phyloP scores from a whole-genome alignment of 2,329 filamentous ascomycete genomes.

The Thielaviopsis euricoi region DNA sequence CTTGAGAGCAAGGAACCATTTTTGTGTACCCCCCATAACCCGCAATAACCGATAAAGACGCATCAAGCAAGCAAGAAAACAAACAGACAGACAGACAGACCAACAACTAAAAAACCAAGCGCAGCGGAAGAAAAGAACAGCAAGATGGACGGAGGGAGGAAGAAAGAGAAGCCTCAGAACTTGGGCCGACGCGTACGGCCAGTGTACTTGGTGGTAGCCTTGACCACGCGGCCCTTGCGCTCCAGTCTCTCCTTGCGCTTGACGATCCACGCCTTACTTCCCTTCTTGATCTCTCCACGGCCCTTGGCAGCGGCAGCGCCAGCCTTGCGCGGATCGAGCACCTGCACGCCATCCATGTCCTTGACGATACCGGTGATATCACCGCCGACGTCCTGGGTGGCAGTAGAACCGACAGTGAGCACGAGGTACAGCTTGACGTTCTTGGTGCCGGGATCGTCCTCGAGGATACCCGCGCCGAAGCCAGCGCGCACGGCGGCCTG shows the following conservation, averaged over 20 bases:
- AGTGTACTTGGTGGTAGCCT: slow-evolving; percentile 82
- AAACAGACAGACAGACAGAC: background rate
- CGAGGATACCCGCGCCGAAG: slow-evolving; percentile 84
- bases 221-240: slow-evolving; percentile 85
- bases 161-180: slow-evolving; percentile 37
- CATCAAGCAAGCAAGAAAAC: background rate
- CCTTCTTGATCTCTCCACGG: slow-evolving; percentile 52
- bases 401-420: slow-evolving; percentile 61
- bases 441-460: slow-evolving; percentile 93
- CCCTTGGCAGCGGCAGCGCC: slow-evolving; percentile 19
- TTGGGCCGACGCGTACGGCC: slow-evolving; percentile 68
- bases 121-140: too few species aligned
- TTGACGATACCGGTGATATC: slow-evolving; percentile 85
- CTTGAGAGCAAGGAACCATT: background rate
- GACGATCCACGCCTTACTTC: slow-evolving; percentile 68
- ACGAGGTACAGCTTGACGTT: slow-evolving; percentile 94
- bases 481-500: slow-evolving; percentile 81
- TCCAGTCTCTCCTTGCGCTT: slow-evolving; percentile 89
- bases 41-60: background rate
- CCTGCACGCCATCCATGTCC: slow-evolving; percentile 76
- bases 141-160: too few species aligned
- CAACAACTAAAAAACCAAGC: too few species aligned
- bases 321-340: slow-evolving; percentile 48
- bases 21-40: background rate
- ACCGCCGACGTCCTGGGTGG: slow-evolving; percentile 33